phyloP scores from a whole-genome alignment of 345 rosid species.

The Pelargonium nanum region DNA sequence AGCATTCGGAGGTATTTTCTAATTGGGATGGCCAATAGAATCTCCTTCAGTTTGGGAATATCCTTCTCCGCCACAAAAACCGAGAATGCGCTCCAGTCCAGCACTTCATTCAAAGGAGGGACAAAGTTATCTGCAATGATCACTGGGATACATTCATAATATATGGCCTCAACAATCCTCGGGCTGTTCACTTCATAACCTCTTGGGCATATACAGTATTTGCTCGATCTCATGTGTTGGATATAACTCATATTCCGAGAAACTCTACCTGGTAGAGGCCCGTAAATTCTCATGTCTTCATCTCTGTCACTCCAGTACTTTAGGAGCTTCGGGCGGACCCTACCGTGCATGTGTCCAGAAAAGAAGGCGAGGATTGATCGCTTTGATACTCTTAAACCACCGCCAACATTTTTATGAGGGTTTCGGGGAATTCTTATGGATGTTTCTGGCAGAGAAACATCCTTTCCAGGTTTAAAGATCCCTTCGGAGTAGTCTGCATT shows the following conservation, averaged over 20 bases:
- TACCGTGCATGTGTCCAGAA: constrained; percentile 81
- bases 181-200: constrained; percentile 95
- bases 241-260: constrained; percentile 60
- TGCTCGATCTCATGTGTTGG: constrained; percentile 86
- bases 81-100: constrained; percentile 81
- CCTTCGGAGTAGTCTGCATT: constrained; percentile 78
- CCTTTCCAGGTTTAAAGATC: constrained; percentile 44
- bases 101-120: constrained; percentile 60
- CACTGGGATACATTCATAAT: constrained; percentile 83
- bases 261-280: constrained; percentile 45
- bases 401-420: constrained; percentile 58
- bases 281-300: constrained; percentile 66
- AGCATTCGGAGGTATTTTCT: constrained; percentile 57
- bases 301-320: constrained; percentile 69
- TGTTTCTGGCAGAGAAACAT: constrained; percentile 84
- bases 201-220: constrained; percentile 78
- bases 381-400: constrained; percentile 63
- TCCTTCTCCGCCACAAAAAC: constrained; percentile 66
- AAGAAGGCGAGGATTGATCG: constrained; percentile 87
- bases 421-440: constrained; percentile 53
- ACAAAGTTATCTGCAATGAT: constrained; percentile 84
- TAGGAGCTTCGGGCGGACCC: constrained; percentile 69
- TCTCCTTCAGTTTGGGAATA: constrained; percentile 75
- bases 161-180: constrained; percentile 73
- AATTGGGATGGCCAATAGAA: constrained; percentile 50